phyloP scores from a whole-genome alignment of 78 protist genomes.

The Emiliania huxleyi region DNA sequence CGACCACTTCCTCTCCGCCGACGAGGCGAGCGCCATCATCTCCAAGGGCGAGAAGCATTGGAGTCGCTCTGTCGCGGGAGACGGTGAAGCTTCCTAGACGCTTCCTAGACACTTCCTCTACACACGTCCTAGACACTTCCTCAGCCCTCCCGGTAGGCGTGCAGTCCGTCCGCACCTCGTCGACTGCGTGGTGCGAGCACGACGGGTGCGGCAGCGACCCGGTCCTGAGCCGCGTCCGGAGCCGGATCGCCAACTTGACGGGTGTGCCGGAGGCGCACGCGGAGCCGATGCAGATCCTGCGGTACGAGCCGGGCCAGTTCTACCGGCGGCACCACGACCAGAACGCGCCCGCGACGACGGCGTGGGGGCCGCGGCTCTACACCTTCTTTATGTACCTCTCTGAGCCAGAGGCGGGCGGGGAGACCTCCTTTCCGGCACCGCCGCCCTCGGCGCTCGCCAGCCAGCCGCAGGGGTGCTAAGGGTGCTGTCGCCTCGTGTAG shows the following conservation, averaged over 20 bases:
- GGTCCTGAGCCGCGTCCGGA: not conserved
- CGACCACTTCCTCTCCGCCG: not conserved
- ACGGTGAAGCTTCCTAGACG: too few species aligned
- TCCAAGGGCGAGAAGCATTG: not conserved
- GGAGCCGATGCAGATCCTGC: not conserved
- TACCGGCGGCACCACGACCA: conserved; percentile 9
- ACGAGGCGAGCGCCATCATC: not conserved
- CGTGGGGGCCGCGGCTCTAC: not conserved
- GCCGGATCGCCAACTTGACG: not conserved
- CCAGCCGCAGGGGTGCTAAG: too few species aligned
- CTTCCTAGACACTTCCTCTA: too few species aligned
- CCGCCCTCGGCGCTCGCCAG: too few species aligned
- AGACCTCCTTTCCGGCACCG: too few species aligned
- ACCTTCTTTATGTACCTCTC: not conserved
- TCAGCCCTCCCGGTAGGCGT: too few species aligned
- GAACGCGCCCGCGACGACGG: not conserved
- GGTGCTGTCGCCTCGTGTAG: too few species aligned
- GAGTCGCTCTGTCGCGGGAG: not conserved
- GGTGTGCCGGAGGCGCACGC: not conserved
- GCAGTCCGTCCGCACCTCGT: not conserved
- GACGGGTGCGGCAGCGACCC: not conserved
- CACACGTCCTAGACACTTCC: too few species aligned
- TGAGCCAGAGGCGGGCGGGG: too few species aligned
- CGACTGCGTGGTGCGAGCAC: not conserved
- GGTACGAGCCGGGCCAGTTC: not conserved